Conservation (phyloP, 352 stramenopile species). For the Phytopythium delawarense region DNA sequence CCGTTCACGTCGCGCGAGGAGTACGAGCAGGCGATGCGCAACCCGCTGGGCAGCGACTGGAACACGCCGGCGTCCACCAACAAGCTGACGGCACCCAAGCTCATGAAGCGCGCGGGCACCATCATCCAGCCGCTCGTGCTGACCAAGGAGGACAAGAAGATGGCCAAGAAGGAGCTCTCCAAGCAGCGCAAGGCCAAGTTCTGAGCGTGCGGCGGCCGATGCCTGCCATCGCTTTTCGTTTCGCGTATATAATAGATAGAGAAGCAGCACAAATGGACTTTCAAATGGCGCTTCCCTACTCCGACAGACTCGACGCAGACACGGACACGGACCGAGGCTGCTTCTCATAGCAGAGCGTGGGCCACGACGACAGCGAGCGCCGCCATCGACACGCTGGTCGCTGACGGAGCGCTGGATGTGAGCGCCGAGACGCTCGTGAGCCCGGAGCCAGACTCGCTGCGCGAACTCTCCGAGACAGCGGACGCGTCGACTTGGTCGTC, state of each 20-base stretch:
- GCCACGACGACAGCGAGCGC: background rate
- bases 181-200: conserved; percentile 85
- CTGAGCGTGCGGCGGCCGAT: conserved; percentile 13
- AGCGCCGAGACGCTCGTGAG: conserved; percentile 13
- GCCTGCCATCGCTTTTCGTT: background rate
- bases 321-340: background rate
- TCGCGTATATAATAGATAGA: conserved; percentile 6
- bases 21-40: conserved; percentile 97
- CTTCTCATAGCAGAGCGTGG: background rate
- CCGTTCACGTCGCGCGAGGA: conserved; percentile 96
- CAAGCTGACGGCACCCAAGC: conserved; percentile 91
- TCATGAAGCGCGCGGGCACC: conserved; percentile 91
- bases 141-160: conserved; percentile 81
- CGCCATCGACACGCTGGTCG: background rate
- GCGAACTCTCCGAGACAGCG: background rate
- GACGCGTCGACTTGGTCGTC: conserved; percentile 3
- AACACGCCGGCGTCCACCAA: conserved; percentile 92
- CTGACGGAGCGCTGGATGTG: conserved; percentile 10
- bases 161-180: conserved; percentile 70
- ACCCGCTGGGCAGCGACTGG: conserved; percentile 92
- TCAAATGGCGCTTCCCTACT: background rate
- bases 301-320: background rate
- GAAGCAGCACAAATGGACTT: background rate
- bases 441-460: background rate
- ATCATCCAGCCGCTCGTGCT: conserved; percentile 93